These are phyloP conservation scores for Cutaneotrichosporon spelunceum DNA, from an alignment of 1,284 basidiomycete genomes.

Conservation along the genomic window DNA sequence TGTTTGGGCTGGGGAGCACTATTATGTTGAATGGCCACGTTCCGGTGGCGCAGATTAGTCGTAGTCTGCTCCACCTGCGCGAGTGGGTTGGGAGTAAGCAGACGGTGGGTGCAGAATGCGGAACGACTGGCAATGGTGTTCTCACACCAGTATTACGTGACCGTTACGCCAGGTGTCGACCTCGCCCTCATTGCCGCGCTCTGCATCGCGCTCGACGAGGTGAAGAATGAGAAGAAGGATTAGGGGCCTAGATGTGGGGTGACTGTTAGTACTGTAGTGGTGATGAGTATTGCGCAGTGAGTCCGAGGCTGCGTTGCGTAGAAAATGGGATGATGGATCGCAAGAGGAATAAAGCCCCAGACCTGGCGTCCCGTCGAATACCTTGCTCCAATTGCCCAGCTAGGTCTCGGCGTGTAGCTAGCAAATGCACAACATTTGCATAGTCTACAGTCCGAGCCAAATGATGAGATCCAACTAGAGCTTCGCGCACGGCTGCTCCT, in stretches of 20 bases:
- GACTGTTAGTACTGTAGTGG: not conserved
- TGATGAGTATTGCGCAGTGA: too few relatives aligned
- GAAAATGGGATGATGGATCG: too few relatives aligned
- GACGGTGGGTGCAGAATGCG: constrained; percentile 34
- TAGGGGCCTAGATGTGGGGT: not conserved
- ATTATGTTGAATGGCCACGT: constrained; percentile 34
- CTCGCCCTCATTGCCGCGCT: constrained; percentile 52
- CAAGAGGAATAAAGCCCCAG: too few relatives aligned
- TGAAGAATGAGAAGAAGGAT: constrained; percentile 34
- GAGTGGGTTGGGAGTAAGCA: constrained; percentile 43
- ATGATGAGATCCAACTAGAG: constrained; percentile 6
- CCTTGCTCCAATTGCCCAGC: too few relatives aligned
- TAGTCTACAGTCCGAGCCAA: not conserved
- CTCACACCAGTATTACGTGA: constrained; percentile 45
- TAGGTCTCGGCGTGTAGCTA: too few relatives aligned
- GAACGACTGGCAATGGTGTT: not conserved
- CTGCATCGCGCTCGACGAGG: constrained; percentile 53
- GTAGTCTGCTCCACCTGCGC: constrained; percentile 36
- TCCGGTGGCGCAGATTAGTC: constrained; percentile 43
- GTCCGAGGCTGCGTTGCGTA: too few relatives aligned
- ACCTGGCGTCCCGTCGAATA: too few relatives aligned
- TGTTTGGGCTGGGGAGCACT: constrained; percentile 43
- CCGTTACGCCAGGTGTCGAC: constrained; percentile 52
- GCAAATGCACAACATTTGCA: constrained; percentile 1
- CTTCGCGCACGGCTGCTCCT: constrained; percentile 8